Evolutionary conservation across 345 rosid species (phyloP).

Genomic region (Arabis alpina): DNA sequence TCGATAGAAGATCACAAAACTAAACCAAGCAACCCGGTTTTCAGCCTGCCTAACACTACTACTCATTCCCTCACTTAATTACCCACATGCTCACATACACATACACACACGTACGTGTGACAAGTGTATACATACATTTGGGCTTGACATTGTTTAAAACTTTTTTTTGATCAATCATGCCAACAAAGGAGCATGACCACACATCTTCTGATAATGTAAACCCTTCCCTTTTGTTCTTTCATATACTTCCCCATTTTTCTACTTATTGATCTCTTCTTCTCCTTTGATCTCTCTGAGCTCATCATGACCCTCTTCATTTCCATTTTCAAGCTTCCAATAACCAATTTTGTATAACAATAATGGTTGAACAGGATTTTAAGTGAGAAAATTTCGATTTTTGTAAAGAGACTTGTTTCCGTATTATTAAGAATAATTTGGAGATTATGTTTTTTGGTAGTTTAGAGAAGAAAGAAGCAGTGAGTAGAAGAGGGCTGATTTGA

Average conservation of each 20-base stretch:
- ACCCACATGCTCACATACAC: constrained; percentile 13
- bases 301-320: constrained; percentile 34
- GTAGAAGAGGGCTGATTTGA: constrained; percentile 15
- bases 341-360: constrained; percentile 14
- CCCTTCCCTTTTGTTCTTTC: constrained; percentile 69
- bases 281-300: constrained; percentile 44
- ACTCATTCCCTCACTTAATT: constrained; percentile 22
- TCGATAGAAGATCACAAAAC: constrained; percentile 19
- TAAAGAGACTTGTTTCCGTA: not conserved
- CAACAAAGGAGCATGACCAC: constrained; percentile 79
- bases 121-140: constrained; percentile 24
- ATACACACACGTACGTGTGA: not conserved
- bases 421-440: not conserved
- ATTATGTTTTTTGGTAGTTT: constrained; percentile 15
- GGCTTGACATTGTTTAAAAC: not conserved
- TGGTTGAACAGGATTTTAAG: not conserved
- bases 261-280: constrained; percentile 54
- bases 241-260: constrained; percentile 64
- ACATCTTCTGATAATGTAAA: constrained; percentile 76
- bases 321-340: constrained; percentile 29
- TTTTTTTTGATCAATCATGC: constrained; percentile 54
- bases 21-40: constrained; percentile 5
- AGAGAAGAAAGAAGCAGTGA: constrained; percentile 10
- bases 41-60: not conserved
- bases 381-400: not conserved